Conservation (phyloP, 306 rosid genomes). For the Castanopsis chinensis region DNA sequence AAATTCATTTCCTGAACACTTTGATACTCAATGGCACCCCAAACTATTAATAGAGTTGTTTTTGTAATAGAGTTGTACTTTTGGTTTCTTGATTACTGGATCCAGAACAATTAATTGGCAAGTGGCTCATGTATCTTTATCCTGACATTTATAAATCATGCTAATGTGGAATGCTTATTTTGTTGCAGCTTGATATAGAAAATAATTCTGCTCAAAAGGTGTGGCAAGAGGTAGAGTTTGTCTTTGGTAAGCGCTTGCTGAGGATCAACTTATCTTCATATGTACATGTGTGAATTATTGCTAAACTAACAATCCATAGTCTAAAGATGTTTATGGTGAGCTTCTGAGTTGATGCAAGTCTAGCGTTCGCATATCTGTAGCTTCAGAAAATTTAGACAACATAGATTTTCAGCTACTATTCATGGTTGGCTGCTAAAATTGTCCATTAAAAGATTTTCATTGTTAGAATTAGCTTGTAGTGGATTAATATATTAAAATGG, state of each 20-base stretch:
- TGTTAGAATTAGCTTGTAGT: neutral
- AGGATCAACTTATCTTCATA: neutral
- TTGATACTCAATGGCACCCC: neutral
- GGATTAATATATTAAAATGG: neutral
- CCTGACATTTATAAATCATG: neutral
- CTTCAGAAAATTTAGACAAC: neutral
- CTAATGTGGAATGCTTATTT: slow-evolving; percentile 27
- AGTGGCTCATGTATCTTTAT: neutral
- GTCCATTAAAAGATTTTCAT: neutral
- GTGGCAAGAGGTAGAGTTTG: slow-evolving; percentile 85
- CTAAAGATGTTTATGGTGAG: neutral
- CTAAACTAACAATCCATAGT: neutral
- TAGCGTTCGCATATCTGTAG: neutral
- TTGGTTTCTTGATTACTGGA: neutral
- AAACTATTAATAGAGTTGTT: neutral
- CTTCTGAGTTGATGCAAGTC: neutral
- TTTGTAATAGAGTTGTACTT: neutral
- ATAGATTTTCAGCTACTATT: neutral
- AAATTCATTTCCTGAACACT: neutral
- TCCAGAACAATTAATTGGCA: neutral
- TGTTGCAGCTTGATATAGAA: slow-evolving; percentile 83
- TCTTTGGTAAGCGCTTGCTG: slow-evolving; percentile 66
- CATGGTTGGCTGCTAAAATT: neutral
- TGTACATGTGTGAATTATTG: neutral
- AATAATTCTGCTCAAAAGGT: slow-evolving; percentile 66